Evolutionary conservation across 148 eudicot genomes (phyloP), one percentile per base, ranked within the genome.

Genomic region (Persicaria tinctoria): DNA sequence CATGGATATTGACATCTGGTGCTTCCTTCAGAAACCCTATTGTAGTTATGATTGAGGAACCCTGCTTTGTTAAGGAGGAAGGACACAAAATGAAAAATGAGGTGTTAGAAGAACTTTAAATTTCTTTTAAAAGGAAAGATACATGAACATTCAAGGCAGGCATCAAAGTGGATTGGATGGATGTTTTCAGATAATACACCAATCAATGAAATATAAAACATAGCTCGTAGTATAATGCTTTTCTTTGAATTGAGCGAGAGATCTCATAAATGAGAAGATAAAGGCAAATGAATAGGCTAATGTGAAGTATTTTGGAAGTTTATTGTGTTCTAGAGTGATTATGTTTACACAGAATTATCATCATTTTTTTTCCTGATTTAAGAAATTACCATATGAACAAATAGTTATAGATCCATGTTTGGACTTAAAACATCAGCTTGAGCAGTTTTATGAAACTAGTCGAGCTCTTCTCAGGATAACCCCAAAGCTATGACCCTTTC

Each of bases 11-110:
- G 46, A 94, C 93, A 69, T 80, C 79, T 73, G 97, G 98, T 79
- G 98, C 97, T 79, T 94, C 97, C 86, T 94, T 91, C 74, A 91
- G 74, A 81, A 94, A 94, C 70, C 98, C 98, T 74, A 94, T 87
- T 64, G 97, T 89, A 17, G 97, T 94, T 63, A 87, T 5, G 55
- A 94, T 86, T 72, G 82, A n/a, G n/a, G n/a, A 45, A 8, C 87
- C 98, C 98, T 94, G 88, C 82, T 87, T 71, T 18, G n/a, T 75
- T 51, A 71, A 79, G 1, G 13, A 57, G 69, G 18, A 76, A 68
- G 73, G 59, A 47, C 60, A 49, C 50, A 48, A 23, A 62, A 4
- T 18, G 18, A 73, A 4, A 14, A 18, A 12, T n/a, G 50, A 49
- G 4, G 70, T 5, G 10, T 64, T 46, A 64, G 70, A 64, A 64